Base-by-base conservation (phyloP, 2,329 filamentous ascomycete genomes). In the Fusarium buxicola region DNA sequence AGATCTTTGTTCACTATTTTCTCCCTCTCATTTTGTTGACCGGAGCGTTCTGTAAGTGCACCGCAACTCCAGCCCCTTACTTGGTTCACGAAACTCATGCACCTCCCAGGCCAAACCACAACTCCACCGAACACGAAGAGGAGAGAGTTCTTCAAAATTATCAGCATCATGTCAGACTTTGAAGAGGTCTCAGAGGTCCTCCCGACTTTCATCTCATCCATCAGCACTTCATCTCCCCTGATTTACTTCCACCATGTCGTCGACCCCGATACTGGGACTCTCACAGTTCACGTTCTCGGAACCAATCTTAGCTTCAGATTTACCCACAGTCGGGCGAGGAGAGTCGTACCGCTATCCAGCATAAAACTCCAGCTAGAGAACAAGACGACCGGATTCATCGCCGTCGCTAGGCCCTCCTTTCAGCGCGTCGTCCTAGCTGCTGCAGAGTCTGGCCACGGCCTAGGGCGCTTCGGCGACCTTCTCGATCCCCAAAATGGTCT, bases 391-490 rank as follows among this genome's bases (percentile, higher is more conserved):
- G 76, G 76, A 1, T 78, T 77, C 45, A 56, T 76, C 18, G 55
- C 70, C 16, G 64, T 76, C 3, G 58, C 65, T 1, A 38, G 43
- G 1, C 48, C 52, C 3, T 24, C 39, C 2, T 50, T 56, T 6
- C 44, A 65, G 6, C 68, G 73, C 8, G 54, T 68, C 8, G 63
- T 78, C 27, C 50, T 77, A 9, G 68, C 72, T 0, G 73, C 73
- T 40, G 73, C 76, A 2, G 70, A 77, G 53, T 75, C 72, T 41
- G 76, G 76, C 2, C 74, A 78, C 46, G 75, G 74, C 1, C 30
- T 57, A 2, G 70, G 74, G 3, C 28, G 28, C 0, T 41, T 15
- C 0, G 75, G 75, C 3, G 76, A 78, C 18, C 3, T 74, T 0
- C 65, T 77, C 1, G 71, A 75, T 16, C 34, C 46, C 0, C 28